These are phyloP conservation scores for Amaranthus tricolor DNA, from an alignment of 179 eudicot species.

Conservation along the genomic window DNA sequence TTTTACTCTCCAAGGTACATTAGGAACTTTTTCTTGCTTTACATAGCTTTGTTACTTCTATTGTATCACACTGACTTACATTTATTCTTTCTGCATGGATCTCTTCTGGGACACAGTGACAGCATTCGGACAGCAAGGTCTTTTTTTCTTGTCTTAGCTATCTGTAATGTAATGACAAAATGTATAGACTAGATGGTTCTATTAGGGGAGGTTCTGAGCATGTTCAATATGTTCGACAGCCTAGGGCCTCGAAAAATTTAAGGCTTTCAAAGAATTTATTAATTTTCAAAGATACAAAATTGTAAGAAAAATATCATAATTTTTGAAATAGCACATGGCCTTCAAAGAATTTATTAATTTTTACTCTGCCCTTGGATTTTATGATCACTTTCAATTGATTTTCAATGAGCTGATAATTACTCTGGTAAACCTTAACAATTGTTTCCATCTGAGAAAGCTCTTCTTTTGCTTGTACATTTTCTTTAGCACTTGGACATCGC, in stretches of 20 bases:
- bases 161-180: not conserved
- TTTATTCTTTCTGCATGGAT: slow-evolving; percentile 20
- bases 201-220: too few relatives aligned
- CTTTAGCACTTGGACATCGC: not conserved
- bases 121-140: slow-evolving; percentile 85
- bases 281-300: too few relatives aligned
- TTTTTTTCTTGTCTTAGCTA: slow-evolving; percentile 19
- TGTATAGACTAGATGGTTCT: not conserved
- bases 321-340: too few relatives aligned
- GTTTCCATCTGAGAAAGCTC: not conserved
- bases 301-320: too few relatives aligned
- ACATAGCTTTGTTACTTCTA: not conserved
- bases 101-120: slow-evolving; percentile 40
- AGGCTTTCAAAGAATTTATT: too few relatives aligned
- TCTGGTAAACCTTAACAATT: not conserved
- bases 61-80: slow-evolving; percentile 20
- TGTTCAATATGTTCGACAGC: too few relatives aligned
- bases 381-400: not conserved
- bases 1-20: slow-evolving; percentile 83
- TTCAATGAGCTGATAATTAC: not conserved
- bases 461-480: not conserved
- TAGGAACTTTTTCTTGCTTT: slow-evolving; percentile 7
- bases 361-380: too few relatives aligned
- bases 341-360: too few relatives aligned
- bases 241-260: too few relatives aligned